Evolutionary conservation across 768 basidiomycete species (phyloP).

Genomic region (Lactarius trivialis): DNA sequence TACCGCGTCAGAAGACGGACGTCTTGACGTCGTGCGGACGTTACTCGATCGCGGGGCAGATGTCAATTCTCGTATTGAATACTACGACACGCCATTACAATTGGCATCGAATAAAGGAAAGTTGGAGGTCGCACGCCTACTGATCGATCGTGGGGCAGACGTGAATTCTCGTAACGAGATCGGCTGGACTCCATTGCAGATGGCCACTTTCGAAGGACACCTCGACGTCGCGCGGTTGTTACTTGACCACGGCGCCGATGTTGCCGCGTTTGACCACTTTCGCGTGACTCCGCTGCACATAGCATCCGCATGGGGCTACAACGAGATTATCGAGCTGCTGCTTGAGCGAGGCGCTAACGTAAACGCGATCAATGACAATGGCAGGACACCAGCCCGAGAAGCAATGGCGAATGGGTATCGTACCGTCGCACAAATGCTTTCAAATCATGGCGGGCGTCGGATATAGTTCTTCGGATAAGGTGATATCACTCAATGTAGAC

Average conservation of each 20-base stretch:
- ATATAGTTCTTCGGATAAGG: neutral
- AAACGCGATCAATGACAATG: neutral
- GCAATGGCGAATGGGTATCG: neutral
- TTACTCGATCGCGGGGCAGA: neutral
- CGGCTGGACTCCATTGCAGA: neutral
- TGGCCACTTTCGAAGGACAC: neutral
- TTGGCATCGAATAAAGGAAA: neutral
- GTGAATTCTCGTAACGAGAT: neutral
- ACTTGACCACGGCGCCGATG: neutral
- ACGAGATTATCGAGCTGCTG: neutral
- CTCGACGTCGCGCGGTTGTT: neutral
- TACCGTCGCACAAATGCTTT: neutral
- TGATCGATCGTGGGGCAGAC: neutral
- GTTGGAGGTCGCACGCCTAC: neutral
- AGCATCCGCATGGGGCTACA: neutral
- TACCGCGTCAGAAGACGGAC: neutral
- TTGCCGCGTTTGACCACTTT: neutral
- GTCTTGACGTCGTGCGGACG: neutral
- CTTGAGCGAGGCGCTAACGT: neutral
- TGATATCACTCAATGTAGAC: neutral
- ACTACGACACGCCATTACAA: neutral
- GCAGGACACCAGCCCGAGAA: neutral
- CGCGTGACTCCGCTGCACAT: neutral
- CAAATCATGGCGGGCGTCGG: neutral
- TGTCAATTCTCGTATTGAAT: neutral